Base-by-base conservation (phyloP, 345 rosid species). In the Corchorus capsularis region DNA sequence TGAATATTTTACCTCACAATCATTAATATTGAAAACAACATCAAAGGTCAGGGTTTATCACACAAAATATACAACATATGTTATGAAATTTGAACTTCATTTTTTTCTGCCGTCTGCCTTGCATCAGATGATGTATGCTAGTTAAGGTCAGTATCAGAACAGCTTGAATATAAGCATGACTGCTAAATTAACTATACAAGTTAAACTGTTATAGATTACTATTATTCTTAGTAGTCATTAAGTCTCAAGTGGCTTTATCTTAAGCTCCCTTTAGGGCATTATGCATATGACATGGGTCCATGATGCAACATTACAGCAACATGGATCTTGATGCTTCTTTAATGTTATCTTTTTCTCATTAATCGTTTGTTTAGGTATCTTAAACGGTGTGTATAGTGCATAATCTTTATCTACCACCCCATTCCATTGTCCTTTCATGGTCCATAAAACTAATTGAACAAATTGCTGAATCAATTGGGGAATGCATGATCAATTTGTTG, bases 241-340 rank as follows among this genome's bases (percentile, higher is more conserved):
- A 56, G 13, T 57, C 59, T 54, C 17, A 54, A 54, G 10, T 56
- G 20, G 61, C 61, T 19, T 68, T 17, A 27, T 16, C 64, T 61
- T 34, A 34, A 32, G 39, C 34, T 61, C 13, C 65, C 41, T 32
- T 32, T 5, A 27, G 10, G 14, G 43, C 65, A 32, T 27, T 2
- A 34, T 34, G 65, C 65, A 5, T 32, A 32, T 61, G 65, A 61
- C 43, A 60, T 60, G 63, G 63, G 39, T 32, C 63, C 63, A 27
- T 27, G 63, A 27, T 60, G 63, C 27, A 22, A 60, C 39, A 32
- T 15, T 59, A 14, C 15, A 59, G 15, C 15, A 59, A 10, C 63
- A 60, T 60, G 41, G 43, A 61, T 61, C 65, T 34, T 12, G 64
- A 60, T 60, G 65, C 65, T 5, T 61, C n/a, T 14, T 32, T 3